A percentile compares a stretch with the other conserved stretches of the same genome.
These are phyloP conservation scores for Auriscalpium microsporum DNA, from an alignment of 768 basidiomycete species.

Conservation along the genomic window DNA sequence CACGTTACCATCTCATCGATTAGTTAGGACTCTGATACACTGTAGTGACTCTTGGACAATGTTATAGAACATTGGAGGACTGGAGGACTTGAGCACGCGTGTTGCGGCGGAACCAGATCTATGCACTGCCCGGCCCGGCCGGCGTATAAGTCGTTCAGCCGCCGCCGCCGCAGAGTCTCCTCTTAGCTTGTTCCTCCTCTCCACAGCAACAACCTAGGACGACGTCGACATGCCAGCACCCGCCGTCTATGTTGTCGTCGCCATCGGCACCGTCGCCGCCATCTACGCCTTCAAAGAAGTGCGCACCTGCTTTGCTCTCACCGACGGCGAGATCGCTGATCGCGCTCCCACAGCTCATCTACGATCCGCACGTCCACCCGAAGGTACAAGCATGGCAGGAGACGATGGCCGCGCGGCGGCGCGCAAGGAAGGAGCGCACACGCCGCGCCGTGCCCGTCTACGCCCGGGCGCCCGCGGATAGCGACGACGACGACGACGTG, in stretches of 20 bases:
- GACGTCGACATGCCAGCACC: constrained; percentile 11
- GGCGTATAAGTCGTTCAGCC: too few species aligned
- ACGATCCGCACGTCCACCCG: constrained; percentile 14
- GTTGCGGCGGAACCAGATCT: too few species aligned
- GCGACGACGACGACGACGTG: neutral
- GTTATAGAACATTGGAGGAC: neutral
- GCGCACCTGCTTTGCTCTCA: neutral
- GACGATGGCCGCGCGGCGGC: neutral
- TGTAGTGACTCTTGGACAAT: constrained; percentile 3
- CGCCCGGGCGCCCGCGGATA: neutral
- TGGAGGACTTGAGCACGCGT: too few species aligned
- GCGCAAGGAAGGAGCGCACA: neutral
- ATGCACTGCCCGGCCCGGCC: too few species aligned
- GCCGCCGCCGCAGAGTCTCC: too few species aligned
- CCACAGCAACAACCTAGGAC: neutral
- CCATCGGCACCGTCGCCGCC: constrained; percentile 9
- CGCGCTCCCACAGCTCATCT: constrained; percentile 9
- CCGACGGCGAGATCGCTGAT: neutral
- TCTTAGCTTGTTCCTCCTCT: neutral
- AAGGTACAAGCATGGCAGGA: constrained; percentile 8
- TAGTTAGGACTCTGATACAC: neutral
- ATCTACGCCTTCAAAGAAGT: constrained; percentile 14
- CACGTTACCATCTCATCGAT: constrained; percentile 1
- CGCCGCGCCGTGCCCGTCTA: constrained; percentile 2
- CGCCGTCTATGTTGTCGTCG: constrained; percentile 10